Base-by-base conservation (phyloP, 1,139 yeast genomes). In the Candida tetrigidarum region DNA sequence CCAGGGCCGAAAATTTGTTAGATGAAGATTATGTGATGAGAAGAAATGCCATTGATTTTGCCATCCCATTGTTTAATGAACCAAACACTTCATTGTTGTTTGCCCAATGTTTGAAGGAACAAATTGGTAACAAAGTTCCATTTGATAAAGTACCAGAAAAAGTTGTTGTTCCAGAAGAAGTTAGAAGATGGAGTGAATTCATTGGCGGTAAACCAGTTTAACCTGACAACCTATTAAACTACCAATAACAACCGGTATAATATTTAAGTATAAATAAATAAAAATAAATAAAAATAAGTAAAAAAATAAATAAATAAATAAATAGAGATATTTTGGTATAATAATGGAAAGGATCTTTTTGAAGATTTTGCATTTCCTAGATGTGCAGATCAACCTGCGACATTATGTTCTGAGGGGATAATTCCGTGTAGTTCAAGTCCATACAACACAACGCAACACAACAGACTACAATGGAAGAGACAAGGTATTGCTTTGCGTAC, bases 21-120 rank as follows among this genome's bases (percentile, higher is more conserved):
- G 98, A 93, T 60, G 86, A 87, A 67, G 98, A 93, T 70, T 93
- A 93, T 64, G 86, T 92, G 45, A 93, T 93, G 98, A 86, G 99
- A 78, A 86, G 99, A 76, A 93, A 92, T 66, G 98, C 99, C 43
- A 95, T 93, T 71, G 99, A 93, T 69, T 93, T 95, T 66, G 98
- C 89, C 49, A 86, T 93, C 59, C 97, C 99, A 40, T 77, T 93
- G 65, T 92, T 93, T 75, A 93, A 93, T 63, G 99, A 93, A 71
- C 97, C 98, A 54, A 84, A 90, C 64, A 93, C 99, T 26, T 86
- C 97, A 3, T 67, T 84, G 58, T 74, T 95, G 56, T 93, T 95
- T 67, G 92, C 98, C 19, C 75, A 84, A 62, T 89, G 97, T 53
- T 78, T 93, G 70, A 81, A 81, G 57, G 81, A 73, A 46, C 90